phyloP scores from a whole-genome alignment of 192 early-diverging fungal species.

The Backusella macrospora region DNA sequence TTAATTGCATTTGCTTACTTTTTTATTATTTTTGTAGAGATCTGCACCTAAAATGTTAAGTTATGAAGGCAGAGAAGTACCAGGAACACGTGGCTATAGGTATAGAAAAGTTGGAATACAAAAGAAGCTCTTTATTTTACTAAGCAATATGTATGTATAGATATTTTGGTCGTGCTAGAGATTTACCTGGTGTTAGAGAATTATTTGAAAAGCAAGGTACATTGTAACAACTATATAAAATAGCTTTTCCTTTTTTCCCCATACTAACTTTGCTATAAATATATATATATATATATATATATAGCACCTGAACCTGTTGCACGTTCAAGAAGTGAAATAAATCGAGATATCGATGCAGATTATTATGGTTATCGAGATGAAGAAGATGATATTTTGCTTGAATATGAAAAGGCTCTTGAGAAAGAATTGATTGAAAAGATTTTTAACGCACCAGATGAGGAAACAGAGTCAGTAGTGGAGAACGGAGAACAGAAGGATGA shows the following conservation, averaged over 20 bases:
- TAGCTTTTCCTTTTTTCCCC: no score
- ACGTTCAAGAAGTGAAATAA: constrained; percentile 71
- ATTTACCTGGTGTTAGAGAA: constrained; percentile 92
- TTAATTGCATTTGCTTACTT: no score
- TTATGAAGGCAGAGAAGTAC: constrained; percentile 85
- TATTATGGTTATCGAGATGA: constrained; percentile 97
- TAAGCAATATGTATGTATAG: no score
- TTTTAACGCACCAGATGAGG: constrained; percentile 18
- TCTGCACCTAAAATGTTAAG: constrained; percentile 79
- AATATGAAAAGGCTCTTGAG: constrained; percentile 73
- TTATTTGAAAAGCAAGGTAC: constrained; percentile 81
- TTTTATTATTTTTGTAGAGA: constrained; percentile 52
- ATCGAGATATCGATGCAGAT: constrained; percentile 83
- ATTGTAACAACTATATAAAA: neutral
- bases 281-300: neutral
- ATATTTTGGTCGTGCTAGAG: constrained; percentile 96
- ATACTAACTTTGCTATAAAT: neutral
- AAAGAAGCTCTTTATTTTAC: no score
- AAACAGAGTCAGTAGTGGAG: constrained; percentile 10
- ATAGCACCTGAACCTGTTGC: constrained; percentile 47
- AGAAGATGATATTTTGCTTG: constrained; percentile 79
- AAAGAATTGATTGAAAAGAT: constrained; percentile 36
- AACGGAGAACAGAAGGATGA: neutral
- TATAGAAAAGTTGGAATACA: no score
- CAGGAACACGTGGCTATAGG: constrained; percentile 91